Evolutionary conservation across 129 eudicot genomes (phyloP), one percentile per base, ranked within the genome.

Genomic region (Centaurea solstitialis): DNA sequence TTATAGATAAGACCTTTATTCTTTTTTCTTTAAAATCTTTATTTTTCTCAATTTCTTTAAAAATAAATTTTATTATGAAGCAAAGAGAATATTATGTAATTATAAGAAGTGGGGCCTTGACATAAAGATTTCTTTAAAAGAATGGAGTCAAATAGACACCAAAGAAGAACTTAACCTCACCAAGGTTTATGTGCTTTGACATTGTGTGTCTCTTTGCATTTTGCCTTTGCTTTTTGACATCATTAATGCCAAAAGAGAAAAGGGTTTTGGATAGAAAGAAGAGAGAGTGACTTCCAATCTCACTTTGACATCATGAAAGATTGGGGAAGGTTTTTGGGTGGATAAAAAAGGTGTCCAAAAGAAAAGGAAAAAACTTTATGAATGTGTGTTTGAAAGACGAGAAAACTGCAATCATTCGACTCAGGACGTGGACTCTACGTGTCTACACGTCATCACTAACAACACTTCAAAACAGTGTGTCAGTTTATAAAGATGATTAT

Each of bases 251-350:
- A 76, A 76, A 76, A 71, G 76, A 70, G 86, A 40, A 65, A 82
- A 70, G 57, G 82, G 82, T 40, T 82, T 76, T 82, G 81, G 86
- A 82, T 82, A 82, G 61, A 82, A 82, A 82, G 86, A 82, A 76
- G 38, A 38, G 50, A 70, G 78, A 76, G 78, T 59, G 81, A 82
- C 78, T 76, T 82, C 77, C 82, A 82, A 82, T 82, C 72, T 22
- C 78, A 76, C 82, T 82, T 82, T 82, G 86, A 82, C 68, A 82
- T 82, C 82, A 82, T 82, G 78, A 82, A 82, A 70, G 68, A 76
- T 76, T 64, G 53, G 71, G 76, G 73, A 82, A 76, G 81, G 53
- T 76, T 82, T 71, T 82, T 82, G 81, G 72, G 82, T 82, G 86
- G 82, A 76, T 82, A 61, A 69, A 61, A 70, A 76, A 82, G 82